Evolutionary conservation across 108 stramenopile species (phyloP).

Genomic region (Bacterosira constricta): DNA sequence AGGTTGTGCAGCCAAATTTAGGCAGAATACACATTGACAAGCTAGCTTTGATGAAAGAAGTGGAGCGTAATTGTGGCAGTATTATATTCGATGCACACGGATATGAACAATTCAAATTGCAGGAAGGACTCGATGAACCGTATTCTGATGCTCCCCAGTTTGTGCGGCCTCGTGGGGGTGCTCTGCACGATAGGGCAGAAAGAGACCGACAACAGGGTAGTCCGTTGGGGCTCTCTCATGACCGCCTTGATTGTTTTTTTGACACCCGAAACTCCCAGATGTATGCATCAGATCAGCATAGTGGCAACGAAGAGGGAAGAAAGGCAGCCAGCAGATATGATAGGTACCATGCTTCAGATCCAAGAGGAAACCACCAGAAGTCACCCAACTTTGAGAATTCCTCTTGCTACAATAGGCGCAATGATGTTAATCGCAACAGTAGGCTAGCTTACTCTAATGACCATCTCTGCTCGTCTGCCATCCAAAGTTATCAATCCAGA

Average conservation of each 20-base stretch:
- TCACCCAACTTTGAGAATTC: not conserved
- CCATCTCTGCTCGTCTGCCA: conserved; percentile 7
- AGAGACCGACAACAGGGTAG: conserved; percentile 35
- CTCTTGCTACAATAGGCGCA: not conserved
- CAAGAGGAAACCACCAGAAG: not conserved
- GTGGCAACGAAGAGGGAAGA: conserved; percentile 13
- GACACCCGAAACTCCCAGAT: conserved; percentile 9
- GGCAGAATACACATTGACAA: conserved; percentile 85
- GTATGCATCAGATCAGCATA: conserved; percentile 17
- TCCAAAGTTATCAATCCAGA: not conserved
- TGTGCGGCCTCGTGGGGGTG: conserved; percentile 70
- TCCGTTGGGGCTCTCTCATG: conserved; percentile 3
- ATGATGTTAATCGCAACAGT: conserved; percentile 23
- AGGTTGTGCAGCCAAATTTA: conserved; percentile 76
- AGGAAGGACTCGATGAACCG: conserved; percentile 47
- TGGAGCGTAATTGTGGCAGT: conserved; percentile 68
- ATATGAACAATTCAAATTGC: conserved; percentile 57
- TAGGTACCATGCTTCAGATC: conserved; percentile 5
- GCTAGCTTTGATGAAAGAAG: conserved; percentile 61
- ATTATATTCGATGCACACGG: conserved; percentile 77
- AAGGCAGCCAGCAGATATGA: conserved; percentile 12
- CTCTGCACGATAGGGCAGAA: conserved; percentile 50
- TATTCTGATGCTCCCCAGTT: conserved; percentile 71
- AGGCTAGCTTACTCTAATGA: conserved; percentile 21
- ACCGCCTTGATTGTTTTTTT: conserved; percentile 10